phyloP scores from a whole-genome alignment of 768 basidiomycete genomes.

The Megacollybia marginata region DNA sequence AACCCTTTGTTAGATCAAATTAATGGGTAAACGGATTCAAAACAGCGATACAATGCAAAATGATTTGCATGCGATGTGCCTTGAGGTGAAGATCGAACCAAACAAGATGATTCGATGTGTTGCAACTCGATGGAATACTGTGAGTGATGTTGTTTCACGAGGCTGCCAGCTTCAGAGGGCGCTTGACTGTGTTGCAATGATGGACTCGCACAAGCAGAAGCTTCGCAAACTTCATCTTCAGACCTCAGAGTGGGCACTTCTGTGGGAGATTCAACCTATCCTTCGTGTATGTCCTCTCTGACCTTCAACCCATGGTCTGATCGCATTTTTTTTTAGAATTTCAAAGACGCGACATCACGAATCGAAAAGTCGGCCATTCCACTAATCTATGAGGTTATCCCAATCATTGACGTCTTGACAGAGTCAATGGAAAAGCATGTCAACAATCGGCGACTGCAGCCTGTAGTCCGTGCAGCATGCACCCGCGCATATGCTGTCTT shows the following conservation, averaged over 20 bases:
- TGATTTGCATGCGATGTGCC: too few relatives aligned
- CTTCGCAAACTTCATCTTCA: not conserved
- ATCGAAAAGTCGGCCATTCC: not conserved
- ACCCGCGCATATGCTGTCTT: not conserved
- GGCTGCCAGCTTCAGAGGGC: not conserved
- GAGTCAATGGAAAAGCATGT: not conserved
- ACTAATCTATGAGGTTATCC: not conserved
- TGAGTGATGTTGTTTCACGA: not conserved
- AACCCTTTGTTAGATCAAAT: too few relatives aligned
- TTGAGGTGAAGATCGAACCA: too few relatives aligned
- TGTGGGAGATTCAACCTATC: not conserved
- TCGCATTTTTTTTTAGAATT: not conserved
- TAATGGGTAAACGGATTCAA: too few relatives aligned
- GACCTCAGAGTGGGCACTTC: not conserved
- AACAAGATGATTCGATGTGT: not conserved
- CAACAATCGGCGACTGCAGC: not conserved
- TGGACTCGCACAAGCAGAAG: not conserved
- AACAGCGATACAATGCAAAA: too few relatives aligned
- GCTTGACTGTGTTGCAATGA: not conserved
- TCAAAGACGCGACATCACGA: not conserved
- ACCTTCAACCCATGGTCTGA: too few relatives aligned
- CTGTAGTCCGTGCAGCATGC: not conserved
- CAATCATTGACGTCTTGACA: not conserved
- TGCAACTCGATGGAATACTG: not conserved
- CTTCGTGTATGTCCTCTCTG: not conserved